Conservation (phyloP, 2,329 filamentous ascomycete genomes). For the Claviceps pusilla region DNA sequence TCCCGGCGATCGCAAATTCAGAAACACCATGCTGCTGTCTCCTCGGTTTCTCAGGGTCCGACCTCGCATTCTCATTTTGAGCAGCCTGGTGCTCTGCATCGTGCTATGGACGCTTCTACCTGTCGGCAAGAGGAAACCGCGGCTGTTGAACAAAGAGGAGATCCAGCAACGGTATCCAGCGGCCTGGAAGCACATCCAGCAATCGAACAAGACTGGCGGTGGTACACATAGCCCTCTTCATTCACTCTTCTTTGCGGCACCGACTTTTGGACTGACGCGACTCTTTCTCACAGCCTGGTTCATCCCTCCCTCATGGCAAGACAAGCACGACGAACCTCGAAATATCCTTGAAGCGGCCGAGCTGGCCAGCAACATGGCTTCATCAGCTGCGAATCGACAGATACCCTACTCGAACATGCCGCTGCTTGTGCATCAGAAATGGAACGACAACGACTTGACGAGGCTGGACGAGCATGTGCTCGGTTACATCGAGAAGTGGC, state of each 20-base stretch:
- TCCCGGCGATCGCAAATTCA: neutral
- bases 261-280: neutral
- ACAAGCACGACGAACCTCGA: constrained; percentile 5
- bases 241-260: neutral
- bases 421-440: constrained; percentile 12
- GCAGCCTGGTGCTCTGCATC: constrained; percentile 3
- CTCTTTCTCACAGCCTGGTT: constrained; percentile 9
- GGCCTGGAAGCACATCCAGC: constrained; percentile 10
- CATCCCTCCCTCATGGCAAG: constrained; percentile 10
- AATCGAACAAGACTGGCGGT: constrained; percentile 8
- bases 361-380: constrained; percentile 9
- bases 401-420: constrained; percentile 13
- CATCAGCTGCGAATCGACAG: constrained; percentile 5
- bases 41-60: constrained; percentile 3
- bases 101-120: constrained; percentile 3
- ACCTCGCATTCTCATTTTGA: neutral
- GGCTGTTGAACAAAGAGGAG: neutral
- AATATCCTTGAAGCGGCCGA: constrained; percentile 11
- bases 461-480: constrained; percentile 9
- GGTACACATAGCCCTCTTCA: constrained; percentile 3
- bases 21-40: constrained; percentile 3
- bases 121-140: neutral
- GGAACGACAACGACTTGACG: constrained; percentile 7
- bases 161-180: constrained; percentile 6
- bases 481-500: constrained; percentile 11